phyloP scores from a whole-genome alignment of 2,329 filamentous ascomycete species.

The Thielaviopsis musarum region DNA sequence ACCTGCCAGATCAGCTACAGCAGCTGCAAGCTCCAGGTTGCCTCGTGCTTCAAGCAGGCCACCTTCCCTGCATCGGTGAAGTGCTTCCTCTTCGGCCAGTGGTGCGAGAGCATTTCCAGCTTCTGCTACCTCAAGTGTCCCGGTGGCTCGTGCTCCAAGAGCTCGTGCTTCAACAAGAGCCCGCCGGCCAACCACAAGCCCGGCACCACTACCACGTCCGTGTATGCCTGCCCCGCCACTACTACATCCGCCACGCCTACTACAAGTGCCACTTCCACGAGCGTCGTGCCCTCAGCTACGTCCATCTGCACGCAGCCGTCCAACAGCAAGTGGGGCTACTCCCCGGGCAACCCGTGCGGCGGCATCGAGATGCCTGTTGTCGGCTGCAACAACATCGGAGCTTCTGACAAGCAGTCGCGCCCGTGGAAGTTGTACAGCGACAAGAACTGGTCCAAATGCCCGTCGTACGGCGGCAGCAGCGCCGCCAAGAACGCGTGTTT shows the following conservation, averaged over 20 bases:
- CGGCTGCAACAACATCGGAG: constrained; percentile 33
- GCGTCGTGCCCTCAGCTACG: constrained; percentile 29
- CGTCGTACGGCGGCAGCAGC: constrained; percentile 23
- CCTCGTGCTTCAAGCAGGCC: constrained; percentile 34
- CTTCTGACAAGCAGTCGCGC: constrained; percentile 24
- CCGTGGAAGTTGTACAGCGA: constrained; percentile 37
- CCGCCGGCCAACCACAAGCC: constrained; percentile 22
- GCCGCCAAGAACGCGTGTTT: constrained; percentile 26
- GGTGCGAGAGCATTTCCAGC: constrained; percentile 29
- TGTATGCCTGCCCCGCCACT: constrained; percentile 17
- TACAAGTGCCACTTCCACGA: constrained; percentile 18
- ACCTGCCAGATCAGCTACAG: constrained; percentile 23
- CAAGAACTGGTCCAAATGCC: constrained; percentile 26
- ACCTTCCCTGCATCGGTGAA: constrained; percentile 31
- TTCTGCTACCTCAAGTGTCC: constrained; percentile 27
- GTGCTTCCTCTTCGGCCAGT: constrained; percentile 33
- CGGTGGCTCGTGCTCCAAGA: constrained; percentile 25
- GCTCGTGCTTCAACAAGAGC: constrained; percentile 25
- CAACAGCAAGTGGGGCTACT: constrained; percentile 46
- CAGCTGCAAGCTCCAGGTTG: constrained; percentile 29
- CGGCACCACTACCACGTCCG: constrained; percentile 21
- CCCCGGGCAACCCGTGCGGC: constrained; percentile 41
- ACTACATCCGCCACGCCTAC: constrained; percentile 18
- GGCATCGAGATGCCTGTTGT: constrained; percentile 34
- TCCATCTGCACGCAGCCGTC: constrained; percentile 37